Evolutionary conservation across 2,329 filamentous ascomycete genomes (phyloP).

Genomic region (Paecilomyces fulvus): DNA sequence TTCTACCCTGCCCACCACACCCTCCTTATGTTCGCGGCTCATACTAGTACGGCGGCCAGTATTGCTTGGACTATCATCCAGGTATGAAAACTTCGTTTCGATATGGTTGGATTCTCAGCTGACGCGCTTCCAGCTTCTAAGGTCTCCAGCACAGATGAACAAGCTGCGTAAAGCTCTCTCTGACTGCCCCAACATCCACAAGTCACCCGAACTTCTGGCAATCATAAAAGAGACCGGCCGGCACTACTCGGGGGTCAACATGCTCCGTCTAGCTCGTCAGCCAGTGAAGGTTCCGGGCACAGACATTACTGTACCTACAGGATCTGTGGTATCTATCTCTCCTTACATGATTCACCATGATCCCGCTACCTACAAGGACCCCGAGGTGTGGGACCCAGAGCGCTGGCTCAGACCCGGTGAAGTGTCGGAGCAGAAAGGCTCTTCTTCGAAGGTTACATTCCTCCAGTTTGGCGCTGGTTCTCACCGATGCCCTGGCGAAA

Average conservation of each 20-base stretch:
- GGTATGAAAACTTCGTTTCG: not conserved
- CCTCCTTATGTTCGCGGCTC: conserved; percentile 10
- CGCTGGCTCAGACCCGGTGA: conserved; percentile 7
- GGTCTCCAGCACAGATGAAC: conserved; percentile 4
- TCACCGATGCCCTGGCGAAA: conserved; percentile 9
- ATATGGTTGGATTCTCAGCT: not conserved
- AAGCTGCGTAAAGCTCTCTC: conserved; percentile 6
- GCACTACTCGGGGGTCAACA: conserved; percentile 8
- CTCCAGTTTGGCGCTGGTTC: conserved; percentile 8
- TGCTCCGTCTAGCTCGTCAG: conserved; percentile 7
- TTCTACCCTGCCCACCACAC: conserved; percentile 9
- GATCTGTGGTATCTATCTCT: conserved; percentile 8
- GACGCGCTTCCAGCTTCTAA: conserved; percentile 5
- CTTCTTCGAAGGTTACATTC: conserved; percentile 2
- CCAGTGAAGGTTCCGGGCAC: conserved; percentile 5
- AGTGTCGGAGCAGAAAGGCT: conserved; percentile 4
- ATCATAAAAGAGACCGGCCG: conserved; percentile 10
- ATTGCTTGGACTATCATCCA: conserved; percentile 11
- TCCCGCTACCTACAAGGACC: conserved; percentile 5
- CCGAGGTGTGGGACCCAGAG: conserved; percentile 6
- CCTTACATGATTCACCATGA: conserved; percentile 9
- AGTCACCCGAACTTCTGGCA: conserved; percentile 7
- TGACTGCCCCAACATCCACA: conserved; percentile 4
- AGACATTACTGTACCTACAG: conserved; percentile 6
- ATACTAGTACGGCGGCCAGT: conserved; percentile 9